Evolutionary conservation across 768 basidiomycete species (phyloP), one percentile per base, ranked within the genome.

Genomic region (Cystofilobasidium ferigula): DNA sequence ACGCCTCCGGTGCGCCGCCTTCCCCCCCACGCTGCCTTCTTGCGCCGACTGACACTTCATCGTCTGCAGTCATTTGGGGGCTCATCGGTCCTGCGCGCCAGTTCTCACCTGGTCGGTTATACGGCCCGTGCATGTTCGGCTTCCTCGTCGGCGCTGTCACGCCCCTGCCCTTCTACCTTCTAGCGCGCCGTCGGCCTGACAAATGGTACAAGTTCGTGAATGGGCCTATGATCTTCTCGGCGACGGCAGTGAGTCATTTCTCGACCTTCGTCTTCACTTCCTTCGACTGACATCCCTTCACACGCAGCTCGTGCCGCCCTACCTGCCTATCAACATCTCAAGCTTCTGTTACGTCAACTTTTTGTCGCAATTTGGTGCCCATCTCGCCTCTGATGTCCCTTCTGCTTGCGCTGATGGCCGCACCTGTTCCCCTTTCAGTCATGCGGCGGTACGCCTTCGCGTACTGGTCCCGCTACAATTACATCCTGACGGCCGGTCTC

Each of bases 91-190:
- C 78, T 13, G 72, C 73, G 42, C 72, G 74, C 30, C 73, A 77
- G 68, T 79, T 77, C 66, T 75, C 75, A 12, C 43, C 68, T 0
- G 76, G 73, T 36, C 70, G 71, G 12, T 71, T 74, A 13, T 81
- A 78, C 79, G 80, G 72, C 69, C 82, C 78, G 7, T 79, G 89
- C n/a, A 71, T 81, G 5, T 84, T 83, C 74, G 88, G 87, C 79
- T 88, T 90, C 82, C 79, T 85, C 64, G 75, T 88, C 68, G 89
- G 89, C 59, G 81, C 84, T n/a, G 56, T 86, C 62, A 77, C 83
- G 1, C 89, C 90, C 32, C 81, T 92, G 71, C 85, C 87, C 14
- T 86, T 86, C 80, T 91, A 87, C 79, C 78, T 85, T 76, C 71
- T 85, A 64, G 77, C 80, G 61, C 75, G 79, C 71, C 81, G 78